Base-by-base conservation (phyloP, 768 basidiomycete species). In the Psilocybe tampanensis region DNA sequence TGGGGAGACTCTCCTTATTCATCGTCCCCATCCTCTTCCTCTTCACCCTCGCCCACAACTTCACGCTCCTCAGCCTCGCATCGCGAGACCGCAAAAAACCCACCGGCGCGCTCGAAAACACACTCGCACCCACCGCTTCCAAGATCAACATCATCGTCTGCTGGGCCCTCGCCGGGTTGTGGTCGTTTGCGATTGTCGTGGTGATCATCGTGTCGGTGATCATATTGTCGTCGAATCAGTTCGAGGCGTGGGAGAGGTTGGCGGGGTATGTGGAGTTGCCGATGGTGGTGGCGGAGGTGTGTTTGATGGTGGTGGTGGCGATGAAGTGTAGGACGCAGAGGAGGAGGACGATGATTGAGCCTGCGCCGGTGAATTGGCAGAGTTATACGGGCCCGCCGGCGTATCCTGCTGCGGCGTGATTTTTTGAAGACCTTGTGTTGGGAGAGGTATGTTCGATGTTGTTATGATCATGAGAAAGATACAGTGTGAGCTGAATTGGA, bases 211-310 rank as follows among this genome's bases (percentile, higher is more conserved):
- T 64, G 8, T 59, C 61, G 33, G 63, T 60, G 42, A 39, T 64
- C 19, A 55, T 68, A 9, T 53, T 62, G 54, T 23, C 60, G 11
- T 47, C 39, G 41, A 54, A 59, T 11, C 34, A 48, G 32, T 56
- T 63, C 17, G 67, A 68, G 44, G 60, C 42, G 17, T 68, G 63
- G 64, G 64, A 64, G 54, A 59, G 60, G 47, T 44, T 64, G 12
- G 67, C 61, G 41, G 67, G 65, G n/a, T 68, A 66, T 54, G 39
- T 66, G 24, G 67, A 68, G 56, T 51, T 68, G 2, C 65, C 65
- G 11, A 57, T 68, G 39, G 59, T 62, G 44, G 65, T 61, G 2
- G 65, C 59, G 42, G 64, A 68, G 62, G 54, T 60, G 24, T 50
- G 21, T 19, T 19, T 68, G 43, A 51, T 68, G 36, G 41, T 60